phyloP scores from a whole-genome alignment of 2,329 filamentous ascomycete genomes.

The Falciphora oryzae region DNA sequence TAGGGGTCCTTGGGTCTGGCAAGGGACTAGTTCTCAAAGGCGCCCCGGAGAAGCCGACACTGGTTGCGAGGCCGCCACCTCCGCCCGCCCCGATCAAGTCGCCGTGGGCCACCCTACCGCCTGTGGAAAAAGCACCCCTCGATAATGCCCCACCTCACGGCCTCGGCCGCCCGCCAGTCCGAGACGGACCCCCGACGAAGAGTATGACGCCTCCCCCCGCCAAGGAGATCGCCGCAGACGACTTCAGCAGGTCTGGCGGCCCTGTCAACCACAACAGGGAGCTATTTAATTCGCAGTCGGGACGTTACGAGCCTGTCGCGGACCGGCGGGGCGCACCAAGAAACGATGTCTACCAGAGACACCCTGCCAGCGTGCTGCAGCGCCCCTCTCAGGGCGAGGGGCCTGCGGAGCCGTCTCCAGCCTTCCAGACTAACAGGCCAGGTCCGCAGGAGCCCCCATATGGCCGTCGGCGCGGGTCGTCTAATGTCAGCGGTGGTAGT shows the following conservation, averaged over 20 bases:
- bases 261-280: conserved; percentile 60
- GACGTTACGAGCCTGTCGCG: conserved; percentile 81
- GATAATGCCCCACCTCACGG: conserved; percentile 39
- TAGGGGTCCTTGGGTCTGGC: conserved; percentile 40
- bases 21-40: conserved; percentile 62
- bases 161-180: conserved; percentile 35
- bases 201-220: conserved; percentile 47
- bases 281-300: conserved; percentile 91
- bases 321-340: conserved; percentile 69
- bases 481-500: conserved; percentile 84
- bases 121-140: conserved; percentile 74
- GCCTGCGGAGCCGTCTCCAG: conserved; percentile 68
- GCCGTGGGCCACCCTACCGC: conserved; percentile 83
- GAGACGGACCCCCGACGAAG: conserved; percentile 34
- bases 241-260: conserved; percentile 75
- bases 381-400: conserved; percentile 59
- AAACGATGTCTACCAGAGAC: conserved; percentile 60
- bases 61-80: conserved; percentile 66
- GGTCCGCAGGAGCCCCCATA: conserved; percentile 62
- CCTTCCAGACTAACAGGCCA: conserved; percentile 74
- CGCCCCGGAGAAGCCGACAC: conserved; percentile 62
- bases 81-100: conserved; percentile 72
- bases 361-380: conserved; percentile 70
- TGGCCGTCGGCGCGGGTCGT: conserved; percentile 76
- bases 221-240: conserved; percentile 88